phyloP scores from a whole-genome alignment of 805 yeast genomes.

The Wickerhamiella azymoides region DNA sequence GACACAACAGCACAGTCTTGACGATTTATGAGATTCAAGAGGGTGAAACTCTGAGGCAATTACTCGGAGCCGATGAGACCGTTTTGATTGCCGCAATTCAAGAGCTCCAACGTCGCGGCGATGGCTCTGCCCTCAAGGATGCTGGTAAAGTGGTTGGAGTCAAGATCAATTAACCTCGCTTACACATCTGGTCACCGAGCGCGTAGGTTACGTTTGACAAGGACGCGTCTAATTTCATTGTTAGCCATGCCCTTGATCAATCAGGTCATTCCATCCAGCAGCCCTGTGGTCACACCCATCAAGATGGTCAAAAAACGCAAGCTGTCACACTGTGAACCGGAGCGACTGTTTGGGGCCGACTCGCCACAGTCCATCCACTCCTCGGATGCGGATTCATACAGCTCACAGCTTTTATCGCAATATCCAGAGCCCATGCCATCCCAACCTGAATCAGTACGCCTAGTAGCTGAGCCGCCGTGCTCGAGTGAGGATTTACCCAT shows the following conservation, averaged over 20 bases:
- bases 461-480: background rate
- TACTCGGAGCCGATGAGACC: conserved; percentile 46
- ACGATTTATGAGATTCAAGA: conserved; percentile 70
- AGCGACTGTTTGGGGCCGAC: background rate
- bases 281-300: conserved; percentile 2
- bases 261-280: conserved; percentile 1
- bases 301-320: background rate
- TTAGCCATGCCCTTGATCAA: background rate
- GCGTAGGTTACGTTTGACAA: background rate
- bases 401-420: conserved; percentile 2
- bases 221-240: background rate
- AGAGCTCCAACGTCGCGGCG: conserved; percentile 47
- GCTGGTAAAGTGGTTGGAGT: conserved; percentile 60
- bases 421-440: background rate
- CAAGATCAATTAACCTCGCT: conserved; percentile 29
- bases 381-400: conserved; percentile 3
- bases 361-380: conserved; percentile 7
- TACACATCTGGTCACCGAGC: background rate
- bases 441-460: background rate
- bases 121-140: conserved; percentile 60
- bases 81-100: conserved; percentile 43
- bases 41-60: conserved; percentile 55
- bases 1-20: conserved; percentile 61
- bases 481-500: background rate
- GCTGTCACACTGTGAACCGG: background rate